These are phyloP conservation scores for Aspergillus incahuasiensis DNA, from an alignment of 495 filamentous ascomycete genomes.

Conservation along the genomic window DNA sequence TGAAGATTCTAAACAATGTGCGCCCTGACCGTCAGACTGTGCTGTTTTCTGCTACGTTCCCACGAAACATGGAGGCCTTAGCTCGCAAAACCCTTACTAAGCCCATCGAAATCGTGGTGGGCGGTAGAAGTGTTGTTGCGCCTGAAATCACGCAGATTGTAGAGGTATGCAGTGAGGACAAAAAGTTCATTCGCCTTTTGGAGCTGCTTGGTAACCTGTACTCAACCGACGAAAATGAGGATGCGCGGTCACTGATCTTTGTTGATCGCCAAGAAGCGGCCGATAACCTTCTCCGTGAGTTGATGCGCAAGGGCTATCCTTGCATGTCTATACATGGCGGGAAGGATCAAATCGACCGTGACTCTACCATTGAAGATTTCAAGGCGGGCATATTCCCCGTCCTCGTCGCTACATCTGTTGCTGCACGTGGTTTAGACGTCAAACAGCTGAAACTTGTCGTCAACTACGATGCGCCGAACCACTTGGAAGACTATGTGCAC, in stretches of 20 bases:
- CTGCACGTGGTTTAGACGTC: constrained; percentile 91
- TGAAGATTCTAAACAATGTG: constrained; percentile 90
- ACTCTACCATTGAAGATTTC: constrained; percentile 93
- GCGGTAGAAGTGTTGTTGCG: constrained; percentile 85
- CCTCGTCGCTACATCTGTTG: constrained; percentile 91
- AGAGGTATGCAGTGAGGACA: constrained; percentile 76
- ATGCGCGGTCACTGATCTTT: constrained; percentile 85
- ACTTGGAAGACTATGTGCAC: constrained; percentile 97
- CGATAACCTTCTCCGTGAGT: constrained; percentile 73
- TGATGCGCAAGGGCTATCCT: constrained; percentile 86
- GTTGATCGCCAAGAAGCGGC: constrained; percentile 94
- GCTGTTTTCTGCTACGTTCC: constrained; percentile 94
- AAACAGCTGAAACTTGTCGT: constrained; percentile 95
- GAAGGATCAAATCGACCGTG: constrained; percentile 92
- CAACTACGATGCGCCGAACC: constrained; percentile 95
- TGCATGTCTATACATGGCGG: constrained; percentile 96
- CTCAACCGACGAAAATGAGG: constrained; percentile 69
- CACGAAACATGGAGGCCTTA: constrained; percentile 85
- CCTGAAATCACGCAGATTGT: constrained; percentile 94
- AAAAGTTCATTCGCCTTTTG: constrained; percentile 79
- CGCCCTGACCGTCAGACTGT: constrained; percentile 91
- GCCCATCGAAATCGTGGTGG: constrained; percentile 87
- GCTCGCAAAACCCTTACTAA: constrained; percentile 82
- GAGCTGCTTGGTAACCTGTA: constrained; percentile 87
- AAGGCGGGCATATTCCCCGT: constrained; percentile 86